phyloP scores from a whole-genome alignment of 2,329 filamentous ascomycete genomes.

The Diaporthe sp. region DNA sequence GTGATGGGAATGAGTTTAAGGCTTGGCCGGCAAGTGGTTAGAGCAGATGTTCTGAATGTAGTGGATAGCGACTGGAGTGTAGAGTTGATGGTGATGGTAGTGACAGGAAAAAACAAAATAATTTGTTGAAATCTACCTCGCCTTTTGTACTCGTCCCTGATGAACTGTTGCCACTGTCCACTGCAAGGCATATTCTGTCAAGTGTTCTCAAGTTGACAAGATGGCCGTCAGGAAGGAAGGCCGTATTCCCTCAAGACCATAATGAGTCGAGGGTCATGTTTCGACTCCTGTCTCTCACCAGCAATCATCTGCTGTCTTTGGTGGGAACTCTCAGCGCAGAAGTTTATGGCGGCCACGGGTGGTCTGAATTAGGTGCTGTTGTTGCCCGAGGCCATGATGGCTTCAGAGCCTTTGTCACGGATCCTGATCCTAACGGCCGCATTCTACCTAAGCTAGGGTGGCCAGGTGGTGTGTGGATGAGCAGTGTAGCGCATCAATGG shows the following conservation, averaged over 20 bases:
- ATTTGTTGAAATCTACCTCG: not conserved
- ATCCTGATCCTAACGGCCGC: not conserved
- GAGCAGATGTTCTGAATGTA: not conserved
- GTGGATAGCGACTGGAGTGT: too few species aligned
- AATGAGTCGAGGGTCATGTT: not conserved
- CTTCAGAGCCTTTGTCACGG: not conserved
- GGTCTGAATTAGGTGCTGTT: too few species aligned
- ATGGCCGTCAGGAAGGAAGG: not conserved
- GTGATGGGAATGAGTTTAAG: too few species aligned
- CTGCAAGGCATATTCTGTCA: too few species aligned
- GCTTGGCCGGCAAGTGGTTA: not conserved
- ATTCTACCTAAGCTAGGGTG: too few species aligned
- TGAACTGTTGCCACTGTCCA: too few species aligned
- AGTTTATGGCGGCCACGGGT: fast-evolving
- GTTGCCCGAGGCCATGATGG: not conserved
- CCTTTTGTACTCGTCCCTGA: not conserved
- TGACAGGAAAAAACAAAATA: not conserved
- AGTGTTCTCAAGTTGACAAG: not conserved
- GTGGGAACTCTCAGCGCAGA: too few species aligned
- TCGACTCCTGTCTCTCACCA: not conserved
- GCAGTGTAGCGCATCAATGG: not conserved
- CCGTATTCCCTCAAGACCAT: not conserved
- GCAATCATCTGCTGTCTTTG: too few species aligned
- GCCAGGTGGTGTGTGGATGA: not conserved
- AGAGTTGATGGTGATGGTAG: not conserved